Conservation (phyloP, 305 asterid genomes). For the Plantago rigida region DNA sequence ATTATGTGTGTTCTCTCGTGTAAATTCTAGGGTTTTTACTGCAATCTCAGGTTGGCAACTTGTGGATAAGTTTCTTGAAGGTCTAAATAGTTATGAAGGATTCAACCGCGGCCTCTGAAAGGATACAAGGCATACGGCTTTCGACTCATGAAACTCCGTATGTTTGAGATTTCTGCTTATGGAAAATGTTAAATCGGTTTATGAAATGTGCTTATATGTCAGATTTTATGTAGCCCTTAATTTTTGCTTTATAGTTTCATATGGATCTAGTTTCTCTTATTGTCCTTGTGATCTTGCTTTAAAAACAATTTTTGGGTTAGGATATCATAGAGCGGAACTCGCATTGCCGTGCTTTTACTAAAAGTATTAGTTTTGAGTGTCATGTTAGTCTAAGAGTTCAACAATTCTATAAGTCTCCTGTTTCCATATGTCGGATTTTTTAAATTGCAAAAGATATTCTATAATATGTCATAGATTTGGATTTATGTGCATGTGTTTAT, state of each 20-base stretch:
- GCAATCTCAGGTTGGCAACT: conserved; percentile 23
- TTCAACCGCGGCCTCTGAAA: conserved; percentile 31
- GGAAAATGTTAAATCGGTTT: not conserved
- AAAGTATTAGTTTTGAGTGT: too few species aligned
- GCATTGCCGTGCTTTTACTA: too few species aligned
- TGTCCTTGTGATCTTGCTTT: too few species aligned
- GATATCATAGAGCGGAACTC: too few species aligned
- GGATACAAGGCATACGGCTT: conserved; percentile 83
- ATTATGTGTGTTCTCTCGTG: too few species aligned
- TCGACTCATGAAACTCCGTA: conserved; percentile 73
- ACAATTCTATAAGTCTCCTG: too few species aligned
- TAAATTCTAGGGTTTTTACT: conserved; percentile 12
- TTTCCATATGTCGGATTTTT: not conserved
- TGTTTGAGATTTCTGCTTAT: conserved; percentile 26
- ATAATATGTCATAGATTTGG: too few species aligned
- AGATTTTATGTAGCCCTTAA: too few species aligned
- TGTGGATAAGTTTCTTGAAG: conserved; percentile 19
- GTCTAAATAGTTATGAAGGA: conserved; percentile 4
- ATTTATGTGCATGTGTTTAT: too few species aligned
- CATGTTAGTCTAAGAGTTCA: too few species aligned
- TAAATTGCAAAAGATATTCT: not conserved
- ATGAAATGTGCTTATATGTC: not conserved
- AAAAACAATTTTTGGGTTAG: too few species aligned
- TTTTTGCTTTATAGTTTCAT: not conserved
- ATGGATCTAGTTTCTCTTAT: not conserved